Conservation (phyloP, 371 early-diverging fungal species). For the Rhizomucor miehei region DNA sequence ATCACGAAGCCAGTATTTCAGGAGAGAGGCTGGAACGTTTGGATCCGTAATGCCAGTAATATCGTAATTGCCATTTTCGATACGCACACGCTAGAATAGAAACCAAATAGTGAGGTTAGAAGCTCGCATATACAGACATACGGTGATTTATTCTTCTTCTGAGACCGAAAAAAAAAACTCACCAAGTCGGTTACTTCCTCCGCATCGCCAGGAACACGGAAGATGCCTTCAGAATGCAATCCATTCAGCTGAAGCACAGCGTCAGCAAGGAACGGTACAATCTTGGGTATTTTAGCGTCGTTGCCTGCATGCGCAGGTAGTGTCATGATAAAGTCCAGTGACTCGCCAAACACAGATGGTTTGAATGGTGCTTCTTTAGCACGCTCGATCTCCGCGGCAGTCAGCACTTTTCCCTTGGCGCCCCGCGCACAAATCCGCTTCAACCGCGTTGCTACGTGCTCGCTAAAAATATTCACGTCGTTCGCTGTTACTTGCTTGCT, state of each 20-base stretch:
- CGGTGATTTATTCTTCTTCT: background rate
- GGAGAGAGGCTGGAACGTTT: constrained; percentile 88
- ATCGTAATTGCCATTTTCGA: constrained; percentile 85
- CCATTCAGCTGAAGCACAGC: constrained; percentile 79
- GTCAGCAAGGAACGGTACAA: constrained; percentile 84
- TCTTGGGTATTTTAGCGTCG: constrained; percentile 65
- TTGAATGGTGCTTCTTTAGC: constrained; percentile 88
- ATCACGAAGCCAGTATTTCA: constrained; percentile 94
- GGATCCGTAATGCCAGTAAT: constrained; percentile 75
- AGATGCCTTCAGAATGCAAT: constrained; percentile 87
- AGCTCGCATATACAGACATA: too few relatives aligned
- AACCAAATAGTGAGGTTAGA: background rate
- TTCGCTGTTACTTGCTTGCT: constrained; percentile 48
- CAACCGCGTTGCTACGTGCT: constrained; percentile 63
- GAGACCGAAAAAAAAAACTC: constrained; percentile 23
- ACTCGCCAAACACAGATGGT: constrained; percentile 90
- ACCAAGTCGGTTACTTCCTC: constrained; percentile 84
- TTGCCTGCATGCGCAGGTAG: constrained; percentile 42
- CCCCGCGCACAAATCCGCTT: constrained; percentile 73
- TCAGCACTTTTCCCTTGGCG: constrained; percentile 78
- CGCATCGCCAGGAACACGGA: constrained; percentile 96
- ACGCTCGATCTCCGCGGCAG: constrained; percentile 77
- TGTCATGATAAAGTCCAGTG: constrained; percentile 82
- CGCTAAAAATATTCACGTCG: constrained; percentile 54
- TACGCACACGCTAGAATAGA: constrained; percentile 53